Conservation (phyloP, 768 basidiomycete species). For the Mrakia hoshinonis region DNA sequence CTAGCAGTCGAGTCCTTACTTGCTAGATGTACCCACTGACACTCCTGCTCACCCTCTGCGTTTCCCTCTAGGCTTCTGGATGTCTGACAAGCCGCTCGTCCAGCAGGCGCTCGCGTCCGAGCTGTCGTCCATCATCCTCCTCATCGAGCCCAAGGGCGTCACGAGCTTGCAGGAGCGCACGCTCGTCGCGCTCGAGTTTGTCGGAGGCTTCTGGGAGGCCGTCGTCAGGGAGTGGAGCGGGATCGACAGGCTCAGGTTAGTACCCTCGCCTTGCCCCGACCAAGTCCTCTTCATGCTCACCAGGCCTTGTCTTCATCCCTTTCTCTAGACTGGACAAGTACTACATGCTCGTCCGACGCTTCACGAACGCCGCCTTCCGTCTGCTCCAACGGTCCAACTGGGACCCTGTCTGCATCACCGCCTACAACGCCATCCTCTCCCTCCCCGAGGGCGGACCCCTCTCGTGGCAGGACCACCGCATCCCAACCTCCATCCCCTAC, state of each 20-base stretch:
- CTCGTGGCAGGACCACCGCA: conserved; percentile 67
- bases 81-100: conserved; percentile 96
- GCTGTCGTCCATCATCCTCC: conserved; percentile 69
- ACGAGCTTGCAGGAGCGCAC: conserved; percentile 37
- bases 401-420: conserved; percentile 50
- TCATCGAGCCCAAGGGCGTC: conserved; percentile 49
- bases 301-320: neutral
- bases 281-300: neutral
- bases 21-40: no score
- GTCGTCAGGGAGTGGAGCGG: conserved; percentile 88
- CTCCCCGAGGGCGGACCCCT: conserved; percentile 64
- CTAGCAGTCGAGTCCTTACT: no score
- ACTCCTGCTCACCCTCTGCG: neutral
- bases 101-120: conserved; percentile 85
- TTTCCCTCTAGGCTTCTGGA: conserved; percentile 75
- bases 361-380: conserved; percentile 74
- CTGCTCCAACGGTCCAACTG: conserved; percentile 65
- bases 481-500: conserved; percentile 68
- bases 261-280: conserved; percentile 18
- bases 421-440: conserved; percentile 61
- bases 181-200: conserved; percentile 56
- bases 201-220: conserved; percentile 83
- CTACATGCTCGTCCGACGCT: conserved; percentile 85
- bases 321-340: conserved; percentile 82
- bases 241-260: conserved; percentile 79